phyloP scores from a whole-genome alignment of 192 early-diverging fungal species.

The Polychytrium aggregatum region DNA sequence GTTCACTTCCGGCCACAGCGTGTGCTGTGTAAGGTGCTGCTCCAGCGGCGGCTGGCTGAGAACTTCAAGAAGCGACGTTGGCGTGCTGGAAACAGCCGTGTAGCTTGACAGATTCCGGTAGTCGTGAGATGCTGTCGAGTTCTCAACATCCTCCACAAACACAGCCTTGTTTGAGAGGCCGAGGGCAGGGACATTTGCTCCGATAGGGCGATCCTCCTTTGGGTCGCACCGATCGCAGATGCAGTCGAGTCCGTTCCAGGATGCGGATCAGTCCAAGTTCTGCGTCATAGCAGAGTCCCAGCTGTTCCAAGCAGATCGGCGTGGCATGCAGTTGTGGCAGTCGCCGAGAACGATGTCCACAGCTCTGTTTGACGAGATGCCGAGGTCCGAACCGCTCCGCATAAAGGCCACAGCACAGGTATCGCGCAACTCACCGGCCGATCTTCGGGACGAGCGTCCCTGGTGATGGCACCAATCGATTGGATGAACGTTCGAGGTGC shows the following conservation, averaged over 20 bases:
- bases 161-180: conserved; percentile 96
- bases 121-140: conserved; percentile 9
- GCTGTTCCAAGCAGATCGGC: too few relatives aligned
- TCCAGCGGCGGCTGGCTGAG: conserved; percentile 66
- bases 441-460: conserved; percentile 1
- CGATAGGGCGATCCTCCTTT: conserved; percentile 40
- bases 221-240: too few relatives aligned
- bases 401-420: too few relatives aligned
- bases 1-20: conserved; percentile 91
- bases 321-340: too few relatives aligned
- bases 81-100: conserved; percentile 13
- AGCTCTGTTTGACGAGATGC: conserved; percentile 2
- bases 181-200: conserved; percentile 76
- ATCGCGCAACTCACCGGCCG: too few relatives aligned
- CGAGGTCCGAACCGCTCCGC: not conserved
- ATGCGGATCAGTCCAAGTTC: too few relatives aligned
- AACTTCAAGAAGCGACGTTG: conserved; percentile 9
- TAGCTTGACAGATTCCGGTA: conserved; percentile 18
- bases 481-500: conserved; percentile 70
- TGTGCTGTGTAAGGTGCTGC: conserved; percentile 76
- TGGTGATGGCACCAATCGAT: conserved; percentile 42
- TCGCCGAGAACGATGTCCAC: too few relatives aligned
- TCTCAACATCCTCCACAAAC: conserved; percentile 8
- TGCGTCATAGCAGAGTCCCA: too few relatives aligned
- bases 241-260: too few relatives aligned